phyloP scores from a whole-genome alignment of 73 alveolate species.

The Tetrahymena elliotti region DNA sequence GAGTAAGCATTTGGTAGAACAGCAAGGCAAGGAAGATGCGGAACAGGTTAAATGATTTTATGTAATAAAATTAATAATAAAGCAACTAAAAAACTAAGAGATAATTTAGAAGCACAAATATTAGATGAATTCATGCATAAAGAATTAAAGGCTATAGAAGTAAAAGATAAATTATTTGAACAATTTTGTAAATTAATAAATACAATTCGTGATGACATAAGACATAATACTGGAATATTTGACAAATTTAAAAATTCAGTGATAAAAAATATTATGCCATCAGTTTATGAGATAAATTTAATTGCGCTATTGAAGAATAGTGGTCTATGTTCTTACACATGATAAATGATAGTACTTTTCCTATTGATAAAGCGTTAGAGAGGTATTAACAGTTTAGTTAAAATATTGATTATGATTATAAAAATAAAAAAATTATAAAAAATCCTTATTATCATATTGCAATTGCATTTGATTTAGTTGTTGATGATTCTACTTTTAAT shows the following conservation, averaged over 20 bases:
- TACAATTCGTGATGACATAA: neutral
- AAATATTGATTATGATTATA: neutral
- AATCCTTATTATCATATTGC: neutral
- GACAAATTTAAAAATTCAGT: neutral
- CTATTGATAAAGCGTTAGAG: neutral
- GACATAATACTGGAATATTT: neutral
- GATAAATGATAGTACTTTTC: neutral
- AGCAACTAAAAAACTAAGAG: neutral
- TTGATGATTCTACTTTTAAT: neutral
- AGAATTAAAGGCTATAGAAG: neutral
- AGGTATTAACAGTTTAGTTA: neutral
- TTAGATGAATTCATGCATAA: neutral
- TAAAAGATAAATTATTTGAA: neutral
- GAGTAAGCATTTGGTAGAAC: conserved; percentile 55
- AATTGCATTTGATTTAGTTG: neutral
- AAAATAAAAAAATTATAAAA: neutral
- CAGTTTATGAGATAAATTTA: no score
- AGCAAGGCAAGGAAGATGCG: conserved; percentile 10
- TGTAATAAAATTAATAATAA: neutral
- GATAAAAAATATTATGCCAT: no score
- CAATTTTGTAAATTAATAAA: neutral
- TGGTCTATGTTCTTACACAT: neutral
- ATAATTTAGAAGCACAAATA: neutral
- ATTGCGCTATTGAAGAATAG: neutral
- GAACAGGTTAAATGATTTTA: conserved; percentile 2